Evolutionary conservation across 2,329 filamentous ascomycete genomes (phyloP), one percentile per base, ranked within the genome.

Genomic region (Paramyrothecium roridum): DNA sequence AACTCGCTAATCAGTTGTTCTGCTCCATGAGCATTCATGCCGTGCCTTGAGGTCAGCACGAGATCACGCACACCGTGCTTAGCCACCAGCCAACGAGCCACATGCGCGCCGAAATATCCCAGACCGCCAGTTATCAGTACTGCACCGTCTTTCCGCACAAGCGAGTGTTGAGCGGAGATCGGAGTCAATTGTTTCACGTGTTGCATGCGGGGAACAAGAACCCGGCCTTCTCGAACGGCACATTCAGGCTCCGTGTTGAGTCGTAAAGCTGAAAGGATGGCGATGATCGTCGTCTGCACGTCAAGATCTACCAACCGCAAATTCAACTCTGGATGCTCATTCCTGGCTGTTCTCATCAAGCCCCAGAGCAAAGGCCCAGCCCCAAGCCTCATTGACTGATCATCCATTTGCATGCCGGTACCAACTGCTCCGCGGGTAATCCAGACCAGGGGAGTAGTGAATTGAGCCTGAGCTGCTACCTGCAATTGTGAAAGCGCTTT

Each of bases 91-190:
- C 56, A 57, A 19, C 52, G 17, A 12, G 56, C 57, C n/a, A 62
- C 43, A n/a, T 47, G 52, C 30, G 26, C 11, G 17, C 60, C 60
- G 33, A 62, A 49, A 52, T 55, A 50, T 1, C 60, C 60, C 2
- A 60, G 23, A 22, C 60, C 60, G 12, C 60, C 60, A 2, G 58
- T 59, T 17, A 62, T 58, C 10, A 62, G 46, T 7, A 60, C 56
- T 16, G 55, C 56, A 20, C 60, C 57, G 30, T 60, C 55, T 26
- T 37, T 21, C 11, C 55, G 58, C 21, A 60, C 37, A 43, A 43
- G 13, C 12, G 58, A 48, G 17, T 4, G 30, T 51, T 13, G n/a
- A n/a, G 10, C 7, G 8, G 33, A 16, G 26, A 20, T 37, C 6
- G 22, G 19, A 20, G 50, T 19, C 6, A 23, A 26, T 40, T 51